These are phyloP conservation scores for Candida gorgasii DNA, from an alignment of 805 yeast species.

Conservation along the genomic window DNA sequence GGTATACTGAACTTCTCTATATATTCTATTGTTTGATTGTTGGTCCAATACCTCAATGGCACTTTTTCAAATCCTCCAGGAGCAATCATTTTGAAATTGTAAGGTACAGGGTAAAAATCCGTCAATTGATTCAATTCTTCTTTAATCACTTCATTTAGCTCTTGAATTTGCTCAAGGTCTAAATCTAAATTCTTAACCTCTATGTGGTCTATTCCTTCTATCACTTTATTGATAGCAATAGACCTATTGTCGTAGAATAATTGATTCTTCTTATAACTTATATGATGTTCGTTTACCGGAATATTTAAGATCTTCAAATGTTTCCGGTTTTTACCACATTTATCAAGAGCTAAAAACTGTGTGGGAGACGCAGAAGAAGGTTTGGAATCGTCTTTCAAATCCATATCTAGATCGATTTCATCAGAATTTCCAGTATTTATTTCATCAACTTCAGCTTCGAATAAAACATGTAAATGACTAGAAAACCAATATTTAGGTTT, in stretches of 20 bases:
- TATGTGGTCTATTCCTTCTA: constrained; percentile 21
- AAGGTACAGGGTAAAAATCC: constrained; percentile 17
- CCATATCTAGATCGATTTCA: constrained; percentile 25
- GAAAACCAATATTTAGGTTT: constrained; percentile 80
- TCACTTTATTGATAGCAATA: constrained; percentile 35
- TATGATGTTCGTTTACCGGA: constrained; percentile 17
- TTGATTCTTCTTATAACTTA: constrained; percentile 8
- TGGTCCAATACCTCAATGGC: constrained; percentile 33
- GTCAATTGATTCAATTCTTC: background rate
- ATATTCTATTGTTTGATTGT: constrained; percentile 37
- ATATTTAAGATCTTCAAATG: constrained; percentile 57
- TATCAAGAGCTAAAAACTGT: constrained; percentile 77
- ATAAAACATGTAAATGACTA: constrained; percentile 84
- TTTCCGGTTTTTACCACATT: constrained; percentile 67
- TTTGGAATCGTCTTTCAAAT: constrained; percentile 10
- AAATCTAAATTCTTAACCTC: background rate
- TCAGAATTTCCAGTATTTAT: constrained; percentile 12
- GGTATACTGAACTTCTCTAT: constrained; percentile 25
- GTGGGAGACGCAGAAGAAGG: constrained; percentile 25
- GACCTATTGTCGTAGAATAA: constrained; percentile 33
- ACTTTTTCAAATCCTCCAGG: constrained; percentile 19
- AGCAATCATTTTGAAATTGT: constrained; percentile 27
- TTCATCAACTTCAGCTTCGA: constrained; percentile 51
- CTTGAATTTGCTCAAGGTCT: background rate
- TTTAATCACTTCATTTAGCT: background rate